A percentile compares a stretch with the other conserved stretches of the same genome.
Conservation (phyloP, 2,329 filamentous ascomycete genomes). For the Fusarium lyarnte region DNA sequence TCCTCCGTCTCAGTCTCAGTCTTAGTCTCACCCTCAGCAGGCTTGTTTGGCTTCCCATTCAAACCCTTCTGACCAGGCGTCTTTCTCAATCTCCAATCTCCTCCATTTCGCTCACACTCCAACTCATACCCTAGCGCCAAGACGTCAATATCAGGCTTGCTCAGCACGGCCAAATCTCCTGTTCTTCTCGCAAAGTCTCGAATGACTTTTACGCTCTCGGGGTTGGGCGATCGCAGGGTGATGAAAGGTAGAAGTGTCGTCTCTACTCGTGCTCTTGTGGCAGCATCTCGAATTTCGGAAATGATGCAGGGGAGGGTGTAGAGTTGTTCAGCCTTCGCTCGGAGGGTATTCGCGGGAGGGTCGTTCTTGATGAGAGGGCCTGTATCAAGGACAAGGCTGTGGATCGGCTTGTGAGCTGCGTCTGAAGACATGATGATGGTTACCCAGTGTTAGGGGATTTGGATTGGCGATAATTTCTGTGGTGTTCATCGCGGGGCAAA, state of each 20-base stretch:
- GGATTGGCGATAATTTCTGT: constrained; percentile 40
- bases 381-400: constrained; percentile 88
- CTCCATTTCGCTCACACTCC: constrained; percentile 91
- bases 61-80: constrained; percentile 81
- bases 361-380: constrained; percentile 95
- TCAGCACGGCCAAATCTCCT: constrained; percentile 88
- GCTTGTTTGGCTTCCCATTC: constrained; percentile 69
- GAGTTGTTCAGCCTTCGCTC: constrained; percentile 78
- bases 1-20: background rate
- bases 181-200: constrained; percentile 88
- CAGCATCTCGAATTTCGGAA: constrained; percentile 86
- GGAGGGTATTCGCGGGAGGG: constrained; percentile 82
- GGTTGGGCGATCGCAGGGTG: constrained; percentile 76
- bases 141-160: constrained; percentile 87
- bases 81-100: constrained; percentile 84
- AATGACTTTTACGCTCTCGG: constrained; percentile 81
- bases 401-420: constrained; percentile 69
- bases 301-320: constrained; percentile 88
- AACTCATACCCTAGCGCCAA: constrained; percentile 92
- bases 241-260: constrained; percentile 88
- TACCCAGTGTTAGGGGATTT: constrained; percentile 9
- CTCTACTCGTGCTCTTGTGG: constrained; percentile 82
- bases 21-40: constrained; percentile 20
- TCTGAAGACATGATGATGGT: constrained; percentile 38
- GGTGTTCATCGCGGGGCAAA: constrained; percentile 41